Percentiles rank a stretch among this genome's conserved stretches.
phyloP scores from a whole-genome alignment of 2,329 filamentous ascomycete species.

The Beauveria sp. region DNA sequence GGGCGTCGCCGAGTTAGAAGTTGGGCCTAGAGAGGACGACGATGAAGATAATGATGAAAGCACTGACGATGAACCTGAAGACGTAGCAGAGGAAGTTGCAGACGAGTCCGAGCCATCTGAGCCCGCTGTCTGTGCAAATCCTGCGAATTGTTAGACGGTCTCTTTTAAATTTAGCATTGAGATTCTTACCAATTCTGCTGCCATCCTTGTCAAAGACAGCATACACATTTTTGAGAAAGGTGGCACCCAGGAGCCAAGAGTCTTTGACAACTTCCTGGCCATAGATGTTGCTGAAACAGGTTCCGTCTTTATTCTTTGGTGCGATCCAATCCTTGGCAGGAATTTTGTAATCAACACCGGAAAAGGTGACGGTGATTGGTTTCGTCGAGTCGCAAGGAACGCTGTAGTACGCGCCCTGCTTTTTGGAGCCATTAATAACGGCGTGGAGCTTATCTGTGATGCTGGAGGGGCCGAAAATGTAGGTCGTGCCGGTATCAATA shows the following conservation, averaged over 20 bases:
- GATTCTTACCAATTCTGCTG: slow-evolving; percentile 48
- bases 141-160: not conserved
- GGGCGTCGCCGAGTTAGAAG: slow-evolving; percentile 8
- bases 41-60: slow-evolving; percentile 5
- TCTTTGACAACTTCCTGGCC: slow-evolving; percentile 58
- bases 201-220: slow-evolving; percentile 73
- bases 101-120: slow-evolving; percentile 5
- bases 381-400: slow-evolving; percentile 64
- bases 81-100: not conserved
- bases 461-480: slow-evolving; percentile 60
- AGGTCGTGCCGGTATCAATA: slow-evolving; percentile 79
- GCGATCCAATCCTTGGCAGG: slow-evolving; percentile 65
- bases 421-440: slow-evolving; percentile 51
- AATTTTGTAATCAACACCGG: slow-evolving; percentile 57
- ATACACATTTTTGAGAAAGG: slow-evolving; percentile 87
- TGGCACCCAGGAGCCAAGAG: slow-evolving; percentile 75
- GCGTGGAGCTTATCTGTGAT: slow-evolving; percentile 63
- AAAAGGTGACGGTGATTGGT: slow-evolving; percentile 59
- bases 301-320: slow-evolving; percentile 32
- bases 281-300: slow-evolving; percentile 66
- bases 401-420: slow-evolving; percentile 55
- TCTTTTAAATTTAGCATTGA: not conserved
- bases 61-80: slow-evolving; percentile 10
- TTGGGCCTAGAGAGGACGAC: not conserved
- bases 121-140: slow-evolving; percentile 9